Evolutionary conservation across 768 basidiomycete species (phyloP).

Genomic region (Amanita exitialis): DNA sequence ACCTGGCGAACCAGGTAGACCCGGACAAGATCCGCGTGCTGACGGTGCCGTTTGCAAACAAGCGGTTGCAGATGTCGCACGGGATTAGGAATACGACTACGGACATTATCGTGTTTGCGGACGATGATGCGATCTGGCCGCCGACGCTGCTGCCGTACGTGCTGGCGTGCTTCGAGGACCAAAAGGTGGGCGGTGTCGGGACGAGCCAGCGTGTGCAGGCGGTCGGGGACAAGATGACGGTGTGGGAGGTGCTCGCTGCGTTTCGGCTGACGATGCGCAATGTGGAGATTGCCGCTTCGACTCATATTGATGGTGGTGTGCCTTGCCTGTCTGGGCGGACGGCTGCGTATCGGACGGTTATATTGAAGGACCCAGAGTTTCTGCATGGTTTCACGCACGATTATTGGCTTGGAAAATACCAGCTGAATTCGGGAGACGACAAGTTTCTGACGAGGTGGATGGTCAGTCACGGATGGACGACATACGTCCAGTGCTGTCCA

Average conservation of each 20-base stretch:
- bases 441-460: conserved; percentile 95
- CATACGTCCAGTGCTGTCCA: conserved; percentile 83
- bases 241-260: conserved; percentile 93
- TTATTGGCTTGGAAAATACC: conserved; percentile 89
- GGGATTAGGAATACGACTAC: conserved; percentile 87
- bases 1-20: conserved; percentile 82
- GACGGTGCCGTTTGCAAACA: conserved; percentile 90
- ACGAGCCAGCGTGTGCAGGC: conserved; percentile 86
- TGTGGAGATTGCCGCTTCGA: conserved; percentile 83
- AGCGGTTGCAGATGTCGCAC: conserved; percentile 88
- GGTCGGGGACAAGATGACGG: conserved; percentile 69
- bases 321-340: conserved; percentile 91
- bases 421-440: conserved; percentile 90
- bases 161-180: conserved; percentile 90
- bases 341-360: conserved; percentile 88
- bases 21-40: conserved; percentile 77
- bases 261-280: conserved; percentile 90
- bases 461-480: conserved; percentile 92
- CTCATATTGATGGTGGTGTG: conserved; percentile 88
- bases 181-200: conserved; percentile 87
- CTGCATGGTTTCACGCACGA: conserved; percentile 90
- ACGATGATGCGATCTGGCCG: conserved; percentile 96
- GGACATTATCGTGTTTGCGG: conserved; percentile 91
- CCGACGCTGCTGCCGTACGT: conserved; percentile 82
- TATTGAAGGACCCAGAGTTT: conserved; percentile 92